A percentile compares a stretch with the other conserved stretches of the same genome.
Conservation (phyloP, 371 early-diverging fungal species). For the Mortierella sp. region DNA sequence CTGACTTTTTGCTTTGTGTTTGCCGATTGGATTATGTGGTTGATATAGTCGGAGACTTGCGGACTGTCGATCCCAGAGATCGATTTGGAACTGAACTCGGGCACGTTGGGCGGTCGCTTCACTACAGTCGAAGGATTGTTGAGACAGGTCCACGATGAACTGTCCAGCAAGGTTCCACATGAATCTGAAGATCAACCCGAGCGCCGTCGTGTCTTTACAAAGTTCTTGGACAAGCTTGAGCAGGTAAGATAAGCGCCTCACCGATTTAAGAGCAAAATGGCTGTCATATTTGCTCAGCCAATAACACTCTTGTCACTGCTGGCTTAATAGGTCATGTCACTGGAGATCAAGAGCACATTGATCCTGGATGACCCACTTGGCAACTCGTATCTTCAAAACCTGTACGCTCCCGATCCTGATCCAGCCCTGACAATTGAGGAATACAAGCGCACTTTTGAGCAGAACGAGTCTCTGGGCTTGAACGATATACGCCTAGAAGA, state of each 20-base stretch:
- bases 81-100: conserved; percentile 83
- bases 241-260: conserved; percentile 56
- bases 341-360: conserved; percentile 63
- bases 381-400: conserved; percentile 88
- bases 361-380: conserved; percentile 93
- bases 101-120: conserved; percentile 96
- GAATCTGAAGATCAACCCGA: conserved; percentile 78
- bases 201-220: conserved; percentile 64
- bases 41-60: conserved; percentile 88
- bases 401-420: conserved; percentile 93
- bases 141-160: conserved; percentile 88
- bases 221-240: conserved; percentile 76
- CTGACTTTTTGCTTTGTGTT: too few species aligned
- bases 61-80: conserved; percentile 91
- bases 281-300: too few species aligned
- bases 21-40: too few species aligned
- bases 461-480: conserved; percentile 87
- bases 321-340: conserved; percentile 33
- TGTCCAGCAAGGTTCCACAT: conserved; percentile 76
- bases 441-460: conserved; percentile 88
- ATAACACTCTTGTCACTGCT: background rate
- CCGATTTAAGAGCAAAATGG: too few species aligned
- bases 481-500: conserved; percentile 84
- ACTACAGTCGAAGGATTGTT: conserved; percentile 96
- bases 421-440: conserved; percentile 91